Conservation (phyloP, 192 early-diverging fungal species). For the Coemansia asiatica region DNA sequence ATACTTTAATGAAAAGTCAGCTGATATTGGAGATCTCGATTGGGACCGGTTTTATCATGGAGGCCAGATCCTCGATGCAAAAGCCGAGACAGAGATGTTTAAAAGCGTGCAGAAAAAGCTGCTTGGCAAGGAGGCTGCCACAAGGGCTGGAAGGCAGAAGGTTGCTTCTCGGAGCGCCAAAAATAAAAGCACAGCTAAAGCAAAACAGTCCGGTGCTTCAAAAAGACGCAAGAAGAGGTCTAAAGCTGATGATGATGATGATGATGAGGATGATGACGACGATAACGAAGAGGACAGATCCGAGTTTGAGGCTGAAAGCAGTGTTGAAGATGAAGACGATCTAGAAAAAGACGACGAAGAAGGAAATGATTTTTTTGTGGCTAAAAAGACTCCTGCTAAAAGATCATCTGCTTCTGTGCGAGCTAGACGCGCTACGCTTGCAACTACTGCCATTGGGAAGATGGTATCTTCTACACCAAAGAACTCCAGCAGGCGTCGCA, state of each 20-base stretch:
- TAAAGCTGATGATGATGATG: slow-evolving; percentile 14
- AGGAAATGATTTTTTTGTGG: neutral
- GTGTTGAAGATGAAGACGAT: neutral
- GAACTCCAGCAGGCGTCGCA: slow-evolving; percentile 21
- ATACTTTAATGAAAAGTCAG: slow-evolving; percentile 49
- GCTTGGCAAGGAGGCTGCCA: slow-evolving; percentile 19
- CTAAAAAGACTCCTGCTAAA: slow-evolving; percentile 7
- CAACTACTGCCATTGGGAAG: neutral
- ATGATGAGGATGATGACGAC: slow-evolving; percentile 12
- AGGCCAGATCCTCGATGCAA: slow-evolving; percentile 17
- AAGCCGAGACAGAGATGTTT: slow-evolving; percentile 29
- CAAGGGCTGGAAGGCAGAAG: slow-evolving; percentile 18
- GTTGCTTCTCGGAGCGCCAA: slow-evolving; percentile 15
- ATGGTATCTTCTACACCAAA: slow-evolving; percentile 9
- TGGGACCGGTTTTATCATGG: slow-evolving; percentile 44
- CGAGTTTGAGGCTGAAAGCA: neutral
- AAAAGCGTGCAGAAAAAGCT: slow-evolving; percentile 15
- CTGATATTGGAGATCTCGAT: slow-evolving; percentile 39
- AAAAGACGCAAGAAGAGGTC: slow-evolving; percentile 14
- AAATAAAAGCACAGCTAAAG: neutral
- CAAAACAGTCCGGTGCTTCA: slow-evolving; percentile 5
- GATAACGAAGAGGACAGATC: slow-evolving; percentile 4
- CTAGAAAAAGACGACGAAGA: neutral
- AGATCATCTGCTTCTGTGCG: slow-evolving; percentile 3
- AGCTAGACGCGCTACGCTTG: slow-evolving; percentile 5